These are phyloP conservation scores for Biancaea sappan DNA, from an alignment of 306 rosid genomes.

Conservation along the genomic window DNA sequence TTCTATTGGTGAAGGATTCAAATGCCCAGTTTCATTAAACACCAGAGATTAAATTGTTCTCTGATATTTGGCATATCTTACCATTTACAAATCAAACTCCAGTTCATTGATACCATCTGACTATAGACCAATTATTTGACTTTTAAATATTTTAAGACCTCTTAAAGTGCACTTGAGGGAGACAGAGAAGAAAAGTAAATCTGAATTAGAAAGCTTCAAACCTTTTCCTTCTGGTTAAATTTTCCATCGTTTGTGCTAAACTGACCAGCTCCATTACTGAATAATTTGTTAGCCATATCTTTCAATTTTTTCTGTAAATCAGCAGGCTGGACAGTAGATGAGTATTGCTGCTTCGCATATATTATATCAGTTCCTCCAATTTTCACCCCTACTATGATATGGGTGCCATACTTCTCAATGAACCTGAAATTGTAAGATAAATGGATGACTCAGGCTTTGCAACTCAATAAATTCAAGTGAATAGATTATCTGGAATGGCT, in stretches of 20 bases:
- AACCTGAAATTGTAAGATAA: constrained; percentile 52
- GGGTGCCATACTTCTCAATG: constrained; percentile 76
- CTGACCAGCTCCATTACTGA: constrained; percentile 42
- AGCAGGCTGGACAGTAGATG: constrained; percentile 67
- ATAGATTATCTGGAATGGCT: neutral
- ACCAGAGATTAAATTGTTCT: neutral
- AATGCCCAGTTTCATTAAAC: neutral
- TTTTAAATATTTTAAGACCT: neutral
- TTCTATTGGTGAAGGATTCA: neutral
- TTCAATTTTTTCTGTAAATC: constrained; percentile 71
- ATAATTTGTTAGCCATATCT: constrained; percentile 68
- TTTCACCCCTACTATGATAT: constrained; percentile 71
- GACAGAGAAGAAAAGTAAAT: constrained; percentile 20
- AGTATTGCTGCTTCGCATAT: constrained; percentile 69
- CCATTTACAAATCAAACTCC: constrained; percentile 9
- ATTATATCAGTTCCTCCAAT: constrained; percentile 80
- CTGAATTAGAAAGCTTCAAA: constrained; percentile 33
- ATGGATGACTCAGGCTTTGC: constrained; percentile 1
- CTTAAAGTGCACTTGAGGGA: neutral
- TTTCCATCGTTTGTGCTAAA: constrained; percentile 25
- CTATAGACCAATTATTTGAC: neutral
- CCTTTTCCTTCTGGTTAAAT: constrained; percentile 47
- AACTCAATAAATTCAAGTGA: constrained; percentile 4
- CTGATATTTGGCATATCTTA: constrained; percentile 5
- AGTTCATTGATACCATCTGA: constrained; percentile 1